Base-by-base conservation (phyloP, 345 rosid genomes). In the Carallia brachiata region DNA sequence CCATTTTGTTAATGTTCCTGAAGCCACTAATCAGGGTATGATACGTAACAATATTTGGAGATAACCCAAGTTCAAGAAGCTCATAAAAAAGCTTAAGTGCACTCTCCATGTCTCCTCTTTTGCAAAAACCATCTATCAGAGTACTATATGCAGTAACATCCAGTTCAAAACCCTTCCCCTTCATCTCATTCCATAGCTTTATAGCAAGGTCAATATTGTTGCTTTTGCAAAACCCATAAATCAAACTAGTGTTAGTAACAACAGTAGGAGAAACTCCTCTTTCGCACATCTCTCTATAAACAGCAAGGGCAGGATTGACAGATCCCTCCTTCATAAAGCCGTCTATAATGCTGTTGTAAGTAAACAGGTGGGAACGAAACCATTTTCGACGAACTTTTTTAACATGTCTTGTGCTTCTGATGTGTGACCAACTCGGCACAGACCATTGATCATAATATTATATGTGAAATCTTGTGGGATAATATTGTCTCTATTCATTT, bases 21-120 rank as follows among this genome's bases (percentile, higher is more conserved):
- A 71, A 91, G 52, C 97, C 96, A 39, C 77, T 76, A 32, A 93
- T 87, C 89, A 93, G 59, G 81, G 85, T 84, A 70, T 75, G 83
- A 81, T 85, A 93, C 52, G 86, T 77, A 44, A 75, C 60, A 36
- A 44, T 34, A 74, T 81, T 88, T 12, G 98, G 96, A 61, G 82
- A 73, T 67, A 91, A 57, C 55, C 92, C 94, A 65, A 66, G 83
- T 73, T 86, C 84, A 5, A 70, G 84, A 75, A 93, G 89, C 73
- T 91, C 90, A 19, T 80, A 74, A 68, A 84, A 88, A 53, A 90
- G 81, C 67, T 71, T 23, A 56, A 69, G 59, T 50, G 86, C 92
- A 65, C 62, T 75, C 67, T 76, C 84, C 93, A 86, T 85, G 84
- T 93, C 87, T 34, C 31, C 23, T 15, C 47, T 78, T 68, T 81